phyloP scores from a whole-genome alignment of 768 basidiomycete genomes.

The Lactifluus subvellereus region DNA sequence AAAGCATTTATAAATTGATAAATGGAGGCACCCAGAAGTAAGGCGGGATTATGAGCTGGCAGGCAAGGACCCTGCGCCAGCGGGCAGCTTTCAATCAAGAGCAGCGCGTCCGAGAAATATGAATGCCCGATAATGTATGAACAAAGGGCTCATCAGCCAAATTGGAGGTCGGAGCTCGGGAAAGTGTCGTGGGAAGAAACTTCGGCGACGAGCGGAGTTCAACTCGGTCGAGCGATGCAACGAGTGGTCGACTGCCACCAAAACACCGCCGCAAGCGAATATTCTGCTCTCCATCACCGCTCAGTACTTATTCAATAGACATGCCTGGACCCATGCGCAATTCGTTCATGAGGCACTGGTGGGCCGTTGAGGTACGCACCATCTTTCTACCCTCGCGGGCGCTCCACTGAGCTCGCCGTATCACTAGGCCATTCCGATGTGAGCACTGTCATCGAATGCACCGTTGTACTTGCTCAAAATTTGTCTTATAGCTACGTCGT shows the following conservation, averaged over 20 bases:
- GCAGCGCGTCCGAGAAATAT: neutral
- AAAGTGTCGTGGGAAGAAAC: neutral
- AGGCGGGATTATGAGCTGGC: neutral
- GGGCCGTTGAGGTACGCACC: conserved; percentile 23
- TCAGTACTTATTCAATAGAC: neutral
- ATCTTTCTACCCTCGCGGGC: neutral
- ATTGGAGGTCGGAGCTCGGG: neutral
- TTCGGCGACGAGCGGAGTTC: conserved; percentile 10
- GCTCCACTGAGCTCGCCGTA: neutral
- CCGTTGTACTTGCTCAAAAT: neutral
- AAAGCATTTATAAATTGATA: neutral
- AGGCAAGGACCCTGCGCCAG: neutral
- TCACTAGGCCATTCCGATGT: conserved; percentile 25
- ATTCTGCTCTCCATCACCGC: neutral
- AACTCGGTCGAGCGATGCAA: neutral
- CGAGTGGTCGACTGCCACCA: neutral
- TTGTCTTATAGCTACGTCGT: conserved; percentile 38
- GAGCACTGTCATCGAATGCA: neutral
- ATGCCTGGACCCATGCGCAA: conserved; percentile 15
- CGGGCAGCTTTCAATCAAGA: neutral
- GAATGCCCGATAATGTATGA: neutral
- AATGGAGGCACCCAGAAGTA: neutral
- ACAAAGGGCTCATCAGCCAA: neutral
- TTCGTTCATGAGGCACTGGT: conserved; percentile 23
- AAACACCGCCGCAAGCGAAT: neutral